Percentiles rank a stretch among this genome's conserved stretches.
Conservation (phyloP, 768 basidiomycete genomes). For the Lentinula sp. region DNA sequence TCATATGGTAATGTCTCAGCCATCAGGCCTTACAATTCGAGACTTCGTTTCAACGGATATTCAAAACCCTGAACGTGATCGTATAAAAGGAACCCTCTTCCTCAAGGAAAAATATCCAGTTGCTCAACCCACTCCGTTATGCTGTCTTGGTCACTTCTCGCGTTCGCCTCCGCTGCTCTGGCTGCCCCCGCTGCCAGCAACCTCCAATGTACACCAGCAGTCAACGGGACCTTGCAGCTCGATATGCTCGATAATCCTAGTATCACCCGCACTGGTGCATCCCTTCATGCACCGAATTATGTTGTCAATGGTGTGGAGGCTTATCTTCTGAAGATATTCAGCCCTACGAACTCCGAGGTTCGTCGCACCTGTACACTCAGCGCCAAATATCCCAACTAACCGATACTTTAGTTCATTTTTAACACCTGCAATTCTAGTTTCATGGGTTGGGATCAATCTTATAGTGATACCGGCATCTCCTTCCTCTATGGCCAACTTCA, state of each 20-base stretch:
- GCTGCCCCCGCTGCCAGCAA: background rate
- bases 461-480: background rate
- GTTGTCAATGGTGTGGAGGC: background rate
- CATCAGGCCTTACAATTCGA: background rate
- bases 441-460: background rate
- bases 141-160: background rate
- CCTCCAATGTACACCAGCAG: background rate
- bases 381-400: no score
- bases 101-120: background rate
- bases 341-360: background rate
- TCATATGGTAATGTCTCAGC: background rate
- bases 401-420: background rate
- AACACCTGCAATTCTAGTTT: background rate
- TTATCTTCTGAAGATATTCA: background rate
- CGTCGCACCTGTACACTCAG: background rate
- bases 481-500: conserved; percentile 1
- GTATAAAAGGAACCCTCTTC: background rate
- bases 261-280: background rate
- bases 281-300: background rate
- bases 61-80: background rate
- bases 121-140: background rate
- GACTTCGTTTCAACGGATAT: background rate
- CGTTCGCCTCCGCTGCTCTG: background rate
- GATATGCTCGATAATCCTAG: background rate
- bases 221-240: background rate